A percentile compares a stretch with the other conserved stretches of the same genome.
Evolutionary conservation across 169 alveolate genomes (phyloP).

Genomic region (Plasmodium relictum): DNA sequence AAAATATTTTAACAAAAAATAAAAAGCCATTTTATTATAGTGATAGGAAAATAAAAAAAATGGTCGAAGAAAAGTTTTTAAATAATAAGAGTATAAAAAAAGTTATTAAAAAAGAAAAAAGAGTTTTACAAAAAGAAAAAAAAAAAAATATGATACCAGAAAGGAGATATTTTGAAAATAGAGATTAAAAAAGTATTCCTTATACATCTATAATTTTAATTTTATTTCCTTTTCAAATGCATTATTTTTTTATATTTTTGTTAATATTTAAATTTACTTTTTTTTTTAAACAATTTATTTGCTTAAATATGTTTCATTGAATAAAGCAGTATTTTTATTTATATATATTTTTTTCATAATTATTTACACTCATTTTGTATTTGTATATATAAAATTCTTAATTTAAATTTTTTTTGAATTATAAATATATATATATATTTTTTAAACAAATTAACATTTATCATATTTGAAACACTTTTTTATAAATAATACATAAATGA

Average conservation of each 20-base stretch:
- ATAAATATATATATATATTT: not conserved
- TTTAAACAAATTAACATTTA: not conserved
- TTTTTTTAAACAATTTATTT: no score
- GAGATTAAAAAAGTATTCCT: no score
- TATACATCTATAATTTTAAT: no score
- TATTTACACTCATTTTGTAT: no score
- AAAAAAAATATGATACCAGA: conserved; percentile 30
- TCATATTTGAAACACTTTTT: not conserved
- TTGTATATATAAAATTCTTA: no score
- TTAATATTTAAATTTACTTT: no score
- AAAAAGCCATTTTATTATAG: conserved; percentile 64
- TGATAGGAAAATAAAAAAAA: conserved; percentile 44
- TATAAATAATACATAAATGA: no score
- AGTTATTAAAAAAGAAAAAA: conserved; percentile 50
- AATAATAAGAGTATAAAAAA: conserved; percentile 26
- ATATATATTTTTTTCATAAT: no score
- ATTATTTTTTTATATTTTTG: no score
- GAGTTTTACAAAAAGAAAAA: conserved; percentile 46
- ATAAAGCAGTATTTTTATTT: no score
- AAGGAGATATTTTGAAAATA: conserved; percentile 23
- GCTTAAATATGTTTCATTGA: no score
- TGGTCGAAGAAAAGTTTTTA: conserved; percentile 39
- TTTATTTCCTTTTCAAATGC: no score
- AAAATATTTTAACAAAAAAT: conserved; percentile 41
- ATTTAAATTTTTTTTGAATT: not conserved